Evolutionary conservation across 352 stramenopile species (phyloP).

Genomic region (Globisporangium parvum): DNA sequence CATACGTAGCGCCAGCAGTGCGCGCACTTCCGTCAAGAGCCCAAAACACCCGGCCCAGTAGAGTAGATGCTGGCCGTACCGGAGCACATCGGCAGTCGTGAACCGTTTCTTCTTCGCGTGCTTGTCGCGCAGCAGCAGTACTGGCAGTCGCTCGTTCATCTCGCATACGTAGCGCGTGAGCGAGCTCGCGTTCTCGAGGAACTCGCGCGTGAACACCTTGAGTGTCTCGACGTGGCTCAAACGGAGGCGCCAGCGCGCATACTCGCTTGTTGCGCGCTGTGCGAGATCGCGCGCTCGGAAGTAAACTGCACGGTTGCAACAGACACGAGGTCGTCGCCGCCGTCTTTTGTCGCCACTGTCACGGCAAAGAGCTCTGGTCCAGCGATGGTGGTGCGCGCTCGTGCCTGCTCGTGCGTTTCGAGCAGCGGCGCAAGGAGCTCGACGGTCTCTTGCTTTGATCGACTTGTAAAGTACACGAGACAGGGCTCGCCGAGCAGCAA

Average conservation of each 20-base stretch:
- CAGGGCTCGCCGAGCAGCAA: constrained; percentile 59
- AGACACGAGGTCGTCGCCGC: constrained; percentile 26
- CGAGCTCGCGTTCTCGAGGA: constrained; percentile 32
- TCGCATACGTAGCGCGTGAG: constrained; percentile 47
- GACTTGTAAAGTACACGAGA: constrained; percentile 61
- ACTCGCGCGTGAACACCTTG: constrained; percentile 44
- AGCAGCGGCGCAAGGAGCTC: constrained; percentile 38
- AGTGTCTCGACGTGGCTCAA: constrained; percentile 55
- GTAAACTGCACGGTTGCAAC: constrained; percentile 45
- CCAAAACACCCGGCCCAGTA: constrained; percentile 75
- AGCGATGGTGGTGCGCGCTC: not conserved
- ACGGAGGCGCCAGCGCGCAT: constrained; percentile 45
- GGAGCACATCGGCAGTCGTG: constrained; percentile 32
- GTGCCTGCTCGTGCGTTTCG: constrained; percentile 9
- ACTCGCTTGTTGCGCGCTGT: constrained; percentile 17
- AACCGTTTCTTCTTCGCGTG: constrained; percentile 19
- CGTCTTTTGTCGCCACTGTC: constrained; percentile 39
- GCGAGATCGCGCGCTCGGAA: constrained; percentile 24
- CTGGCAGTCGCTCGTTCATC: constrained; percentile 50
- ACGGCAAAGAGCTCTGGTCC: constrained; percentile 29
- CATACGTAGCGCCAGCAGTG: constrained; percentile 36
- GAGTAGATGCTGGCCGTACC: constrained; percentile 72
- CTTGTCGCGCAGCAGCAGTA: constrained; percentile 14
- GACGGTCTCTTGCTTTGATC: constrained; percentile 30
- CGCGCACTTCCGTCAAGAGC: constrained; percentile 40